Conservation (phyloP, 148 eudicot genomes). For the Vaccinium vitisidaea region DNA sequence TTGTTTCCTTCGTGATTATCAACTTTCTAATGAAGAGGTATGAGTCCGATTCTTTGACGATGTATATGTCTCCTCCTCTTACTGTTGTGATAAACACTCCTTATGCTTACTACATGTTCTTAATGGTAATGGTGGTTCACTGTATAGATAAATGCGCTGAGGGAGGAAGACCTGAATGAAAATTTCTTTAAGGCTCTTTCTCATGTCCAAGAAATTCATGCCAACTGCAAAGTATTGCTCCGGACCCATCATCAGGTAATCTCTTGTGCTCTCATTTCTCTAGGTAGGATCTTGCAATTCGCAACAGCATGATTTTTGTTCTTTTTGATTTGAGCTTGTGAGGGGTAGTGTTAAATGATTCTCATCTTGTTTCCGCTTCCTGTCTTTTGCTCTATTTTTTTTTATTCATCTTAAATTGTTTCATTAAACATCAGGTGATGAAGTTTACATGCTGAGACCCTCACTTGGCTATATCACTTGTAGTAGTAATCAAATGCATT, state of each 20-base stretch:
- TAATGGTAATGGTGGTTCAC: constrained; percentile 23
- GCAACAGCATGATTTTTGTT: background rate
- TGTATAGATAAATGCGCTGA: constrained; percentile 78
- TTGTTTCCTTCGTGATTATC: constrained; percentile 91
- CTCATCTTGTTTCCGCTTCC: background rate
- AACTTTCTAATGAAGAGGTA: constrained; percentile 97
- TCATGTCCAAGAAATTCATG: constrained; percentile 97
- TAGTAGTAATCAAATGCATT: background rate
- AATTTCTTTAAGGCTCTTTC: constrained; percentile 94
- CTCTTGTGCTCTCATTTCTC: constrained; percentile 4
- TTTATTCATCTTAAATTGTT: background rate
- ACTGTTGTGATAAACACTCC: background rate
- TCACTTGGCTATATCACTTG: background rate
- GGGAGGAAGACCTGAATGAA: constrained; percentile 90
- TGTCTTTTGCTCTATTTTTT: background rate
- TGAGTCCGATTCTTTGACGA: constrained; percentile 1
- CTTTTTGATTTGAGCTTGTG: background rate
- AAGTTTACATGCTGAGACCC: background rate
- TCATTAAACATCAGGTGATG: background rate
- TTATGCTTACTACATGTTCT: constrained; percentile 2
- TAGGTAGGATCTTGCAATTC: background rate
- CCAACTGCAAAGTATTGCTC: constrained; percentile 92
- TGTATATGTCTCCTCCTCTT: background rate
- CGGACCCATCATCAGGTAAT: constrained; percentile 96
- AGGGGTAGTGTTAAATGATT: background rate